Conservation (phyloP, 1,284 basidiomycete species). For the Puccinia hordei region DNA sequence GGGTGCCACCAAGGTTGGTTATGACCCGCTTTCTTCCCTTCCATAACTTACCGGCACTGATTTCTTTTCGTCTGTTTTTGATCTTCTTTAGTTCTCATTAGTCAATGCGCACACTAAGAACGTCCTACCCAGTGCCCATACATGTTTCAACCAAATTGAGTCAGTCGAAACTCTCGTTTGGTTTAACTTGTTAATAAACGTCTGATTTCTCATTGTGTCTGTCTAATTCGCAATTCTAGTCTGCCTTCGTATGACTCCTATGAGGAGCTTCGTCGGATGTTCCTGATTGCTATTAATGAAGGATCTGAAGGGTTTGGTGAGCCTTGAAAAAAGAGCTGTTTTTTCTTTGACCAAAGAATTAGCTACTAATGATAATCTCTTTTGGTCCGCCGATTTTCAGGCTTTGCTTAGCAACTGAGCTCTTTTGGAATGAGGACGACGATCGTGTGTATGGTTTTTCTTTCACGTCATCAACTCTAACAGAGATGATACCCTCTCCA, state of each 20-base stretch:
- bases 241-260: constrained; percentile 88
- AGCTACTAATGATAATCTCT: background rate
- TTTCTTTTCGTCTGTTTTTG: background rate
- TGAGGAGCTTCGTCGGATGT: constrained; percentile 84
- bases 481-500: too few relatives aligned
- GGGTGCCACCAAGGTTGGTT: constrained; percentile 42
- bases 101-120: constrained; percentile 50
- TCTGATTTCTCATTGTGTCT: constrained; percentile 2
- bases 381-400: background rate
- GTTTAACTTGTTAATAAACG: background rate
- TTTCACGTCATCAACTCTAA: too few relatives aligned
- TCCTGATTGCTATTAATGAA: constrained; percentile 87
- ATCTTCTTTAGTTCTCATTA: constrained; percentile 26
- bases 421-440: background rate
- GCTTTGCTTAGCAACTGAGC: background rate
- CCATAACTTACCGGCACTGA: background rate
- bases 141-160: constrained; percentile 51
- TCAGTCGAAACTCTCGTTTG: background rate
- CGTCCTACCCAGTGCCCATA: constrained; percentile 47
- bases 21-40: background rate
- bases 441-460: too few relatives aligned
- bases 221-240: constrained; percentile 63
- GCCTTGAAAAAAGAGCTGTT: background rate
- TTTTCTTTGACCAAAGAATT: background rate
- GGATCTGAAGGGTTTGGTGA: constrained; percentile 83